Evolutionary conservation across 352 stramenopile species (phyloP).

Genomic region (Phytophthora kernoviae): DNA sequence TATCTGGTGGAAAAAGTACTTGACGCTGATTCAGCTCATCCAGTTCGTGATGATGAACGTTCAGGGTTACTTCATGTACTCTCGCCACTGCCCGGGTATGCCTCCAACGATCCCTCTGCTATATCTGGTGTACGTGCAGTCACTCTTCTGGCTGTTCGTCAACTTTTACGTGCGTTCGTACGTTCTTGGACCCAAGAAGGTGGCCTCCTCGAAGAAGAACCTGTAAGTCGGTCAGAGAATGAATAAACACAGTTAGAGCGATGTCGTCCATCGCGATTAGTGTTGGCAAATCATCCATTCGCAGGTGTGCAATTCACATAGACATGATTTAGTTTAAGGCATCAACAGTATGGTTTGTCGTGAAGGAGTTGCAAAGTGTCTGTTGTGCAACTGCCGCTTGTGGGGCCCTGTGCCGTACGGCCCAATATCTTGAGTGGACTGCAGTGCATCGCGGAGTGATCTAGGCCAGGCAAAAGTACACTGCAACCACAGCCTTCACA

Average conservation of each 20-base stretch:
- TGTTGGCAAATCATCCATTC: no score
- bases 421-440: no score
- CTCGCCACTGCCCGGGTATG: constrained; percentile 85
- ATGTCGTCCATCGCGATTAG: not conserved
- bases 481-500: no score
- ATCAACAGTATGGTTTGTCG: not conserved
- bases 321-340: not conserved
- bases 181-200: constrained; percentile 39
- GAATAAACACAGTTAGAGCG: constrained; percentile 6
- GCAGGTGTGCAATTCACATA: no score
- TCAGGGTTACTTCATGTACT: constrained; percentile 64
- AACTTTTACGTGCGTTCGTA: constrained; percentile 96
- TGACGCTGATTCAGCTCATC: constrained; percentile 94
- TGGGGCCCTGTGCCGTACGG: no score
- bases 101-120: constrained; percentile 69
- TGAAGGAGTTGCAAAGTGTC: not conserved
- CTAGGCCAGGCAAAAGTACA: no score
- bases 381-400: no score
- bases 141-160: constrained; percentile 95
- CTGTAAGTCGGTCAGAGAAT: constrained; percentile 6
- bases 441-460: no score
- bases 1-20: constrained; percentile 97
- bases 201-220: constrained; percentile 26
- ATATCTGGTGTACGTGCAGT: constrained; percentile 96
- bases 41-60: constrained; percentile 90